Percentiles rank a stretch among this genome's conserved stretches.
phyloP scores from a whole-genome alignment of 257 asterid genomes.

The Plantago major region DNA sequence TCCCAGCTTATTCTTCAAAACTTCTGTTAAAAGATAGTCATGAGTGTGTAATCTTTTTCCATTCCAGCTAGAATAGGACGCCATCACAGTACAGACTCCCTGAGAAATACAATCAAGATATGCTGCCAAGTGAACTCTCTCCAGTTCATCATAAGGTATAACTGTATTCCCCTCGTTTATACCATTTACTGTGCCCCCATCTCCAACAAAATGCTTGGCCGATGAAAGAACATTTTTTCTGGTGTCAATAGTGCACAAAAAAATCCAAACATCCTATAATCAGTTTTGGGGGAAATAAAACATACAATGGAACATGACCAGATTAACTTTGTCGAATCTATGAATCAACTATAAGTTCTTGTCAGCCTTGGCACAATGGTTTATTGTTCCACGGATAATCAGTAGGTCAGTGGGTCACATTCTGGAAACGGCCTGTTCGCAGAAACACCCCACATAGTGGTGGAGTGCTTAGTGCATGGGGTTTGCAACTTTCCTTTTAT shows the following conservation, averaged over 20 bases:
- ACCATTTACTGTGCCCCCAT: conserved; percentile 87
- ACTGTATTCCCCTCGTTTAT: conserved; percentile 83
- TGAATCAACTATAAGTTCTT: background rate
- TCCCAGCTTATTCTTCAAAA: conserved; percentile 83
- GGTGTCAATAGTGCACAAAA: conserved; percentile 30
- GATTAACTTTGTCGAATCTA: background rate
- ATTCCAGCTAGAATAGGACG: conserved; percentile 87
- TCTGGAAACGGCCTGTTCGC: too few species aligned
- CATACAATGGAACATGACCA: conserved; percentile 3
- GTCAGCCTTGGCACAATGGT: too few species aligned
- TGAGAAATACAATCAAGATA: conserved; percentile 77
- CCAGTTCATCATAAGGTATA: conserved; percentile 61
- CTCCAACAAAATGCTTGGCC: conserved; percentile 95
- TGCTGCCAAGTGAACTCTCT: conserved; percentile 79
- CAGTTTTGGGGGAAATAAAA: conserved; percentile 15
- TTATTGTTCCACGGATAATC: background rate
- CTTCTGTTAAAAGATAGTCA: conserved; percentile 65
- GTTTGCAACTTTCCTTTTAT: too few species aligned
- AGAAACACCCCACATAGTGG: too few species aligned
- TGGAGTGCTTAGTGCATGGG: too few species aligned
- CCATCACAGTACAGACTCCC: conserved; percentile 96
- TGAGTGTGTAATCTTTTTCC: conserved; percentile 60
- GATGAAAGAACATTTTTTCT: conserved; percentile 75
- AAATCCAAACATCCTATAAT: conserved; percentile 12
- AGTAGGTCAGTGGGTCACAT: background rate